A percentile compares a stretch with the other conserved stretches of the same genome.
phyloP scores from a whole-genome alignment of 805 yeast genomes.

The Lachancea lanzarotensis region DNA sequence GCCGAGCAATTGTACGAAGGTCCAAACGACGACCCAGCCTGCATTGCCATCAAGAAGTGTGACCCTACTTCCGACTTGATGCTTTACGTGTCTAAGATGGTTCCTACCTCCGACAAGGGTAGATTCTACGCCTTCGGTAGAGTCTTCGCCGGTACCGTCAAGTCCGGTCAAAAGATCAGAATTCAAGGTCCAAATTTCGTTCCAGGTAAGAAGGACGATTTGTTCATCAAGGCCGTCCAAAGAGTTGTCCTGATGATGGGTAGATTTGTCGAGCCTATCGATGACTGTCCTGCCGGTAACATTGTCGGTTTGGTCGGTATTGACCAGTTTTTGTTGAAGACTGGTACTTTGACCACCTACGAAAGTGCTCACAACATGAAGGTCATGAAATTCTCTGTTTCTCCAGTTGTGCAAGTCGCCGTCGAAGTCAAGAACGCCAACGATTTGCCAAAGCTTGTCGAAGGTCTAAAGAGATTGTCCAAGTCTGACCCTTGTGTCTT shows the following conservation, averaged over 20 bases:
- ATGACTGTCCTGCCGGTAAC: conserved; percentile 99
- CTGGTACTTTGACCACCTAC: conserved; percentile 97
- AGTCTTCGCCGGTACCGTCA: conserved; percentile 99
- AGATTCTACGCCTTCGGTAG: conserved; percentile 99
- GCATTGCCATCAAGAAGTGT: conserved; percentile 93
- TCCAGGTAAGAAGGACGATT: conserved; percentile 97
- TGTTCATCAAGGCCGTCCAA: conserved; percentile 95
- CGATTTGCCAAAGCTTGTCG: conserved; percentile 98
- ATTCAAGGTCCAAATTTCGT: conserved; percentile 99
- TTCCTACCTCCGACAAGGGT: conserved; percentile 99
- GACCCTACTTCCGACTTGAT: conserved; percentile 97
- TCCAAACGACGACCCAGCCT: conserved; percentile 88
- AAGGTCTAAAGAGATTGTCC: conserved; percentile 99
- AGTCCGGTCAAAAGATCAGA: conserved; percentile 98
- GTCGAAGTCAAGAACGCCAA: conserved; percentile 99
- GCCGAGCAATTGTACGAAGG: conserved; percentile 99
- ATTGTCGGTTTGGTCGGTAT: conserved; percentile 99
- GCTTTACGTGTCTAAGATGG: conserved; percentile 99
- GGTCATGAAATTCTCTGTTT: conserved; percentile 99
- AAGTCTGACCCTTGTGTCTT: conserved; percentile 99
- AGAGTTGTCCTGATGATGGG: conserved; percentile 99
- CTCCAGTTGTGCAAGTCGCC: conserved; percentile 99
- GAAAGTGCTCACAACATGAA: conserved; percentile 98
- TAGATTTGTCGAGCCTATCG: conserved; percentile 94
- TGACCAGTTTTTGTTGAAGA: conserved; percentile 98